Evolutionary conservation across 2,329 filamentous ascomycete genomes (phyloP).

Genomic region (Colletotrichum australisinense): DNA sequence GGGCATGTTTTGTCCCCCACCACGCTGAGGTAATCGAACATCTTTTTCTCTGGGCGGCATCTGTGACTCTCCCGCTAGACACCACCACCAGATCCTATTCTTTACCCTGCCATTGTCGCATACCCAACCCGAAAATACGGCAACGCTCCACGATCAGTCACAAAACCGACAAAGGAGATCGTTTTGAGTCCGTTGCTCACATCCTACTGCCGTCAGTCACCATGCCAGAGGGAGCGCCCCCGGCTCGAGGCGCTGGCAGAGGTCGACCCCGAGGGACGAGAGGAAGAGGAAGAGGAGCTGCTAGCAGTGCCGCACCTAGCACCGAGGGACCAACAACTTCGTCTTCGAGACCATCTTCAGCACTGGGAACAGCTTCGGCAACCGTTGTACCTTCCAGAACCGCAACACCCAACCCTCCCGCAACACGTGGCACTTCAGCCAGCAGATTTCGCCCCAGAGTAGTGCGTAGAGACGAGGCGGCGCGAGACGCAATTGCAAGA

Average conservation of each 20-base stretch:
- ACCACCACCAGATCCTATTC: background rate
- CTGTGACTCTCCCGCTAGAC: constrained; percentile 1
- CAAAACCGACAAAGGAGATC: background rate
- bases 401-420: constrained; percentile 45
- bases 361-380: constrained; percentile 3
- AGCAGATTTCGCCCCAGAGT: constrained; percentile 61
- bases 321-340: constrained; percentile 13
- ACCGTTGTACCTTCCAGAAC: constrained; percentile 32
- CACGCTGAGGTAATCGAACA: constrained; percentile 23
- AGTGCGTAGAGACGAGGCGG: constrained; percentile 61
- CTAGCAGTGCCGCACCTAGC: constrained; percentile 21
- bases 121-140: background rate
- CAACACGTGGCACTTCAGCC: constrained; percentile 47
- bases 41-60: constrained; percentile 16
- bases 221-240: constrained; percentile 32
- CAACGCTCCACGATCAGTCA: background rate
- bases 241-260: constrained; percentile 33
- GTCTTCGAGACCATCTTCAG: constrained; percentile 18
- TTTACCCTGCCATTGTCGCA: background rate
- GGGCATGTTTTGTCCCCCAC: constrained; percentile 20
- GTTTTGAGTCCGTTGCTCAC: background rate
- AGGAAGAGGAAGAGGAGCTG: constrained; percentile 30
- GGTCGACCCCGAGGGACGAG: constrained; percentile 34
- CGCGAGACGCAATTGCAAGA: constrained; percentile 58
- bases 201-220: background rate